Percentiles rank a stretch among this genome's conserved stretches.
Conservation (phyloP, 148 eudicot genomes). For the Vaccinium corymbosum region DNA sequence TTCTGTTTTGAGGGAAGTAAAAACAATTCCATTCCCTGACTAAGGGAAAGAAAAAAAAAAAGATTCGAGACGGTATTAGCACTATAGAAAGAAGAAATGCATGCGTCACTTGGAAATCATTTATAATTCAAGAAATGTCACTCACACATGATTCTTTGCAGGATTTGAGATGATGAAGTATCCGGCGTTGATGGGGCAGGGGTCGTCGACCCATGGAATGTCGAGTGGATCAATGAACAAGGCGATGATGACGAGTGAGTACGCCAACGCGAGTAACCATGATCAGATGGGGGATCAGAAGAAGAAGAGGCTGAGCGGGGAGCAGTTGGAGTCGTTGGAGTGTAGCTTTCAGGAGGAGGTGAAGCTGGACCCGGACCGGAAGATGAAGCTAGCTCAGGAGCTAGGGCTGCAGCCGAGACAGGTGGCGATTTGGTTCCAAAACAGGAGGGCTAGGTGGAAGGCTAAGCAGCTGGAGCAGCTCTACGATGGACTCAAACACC, state of each 20-base stretch:
- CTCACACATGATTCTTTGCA: not conserved
- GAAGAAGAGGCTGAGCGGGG: conserved; percentile 55
- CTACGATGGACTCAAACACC: conserved; percentile 60
- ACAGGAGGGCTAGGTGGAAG: conserved; percentile 79
- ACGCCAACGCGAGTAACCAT: conserved; percentile 9
- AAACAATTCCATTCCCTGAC: no score
- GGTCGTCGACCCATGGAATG: not conserved
- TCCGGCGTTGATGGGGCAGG: conserved; percentile 22
- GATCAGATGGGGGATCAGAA: conserved; percentile 21
- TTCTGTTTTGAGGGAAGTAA: no score
- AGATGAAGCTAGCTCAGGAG: conserved; percentile 68
- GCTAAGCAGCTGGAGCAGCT: conserved; percentile 71
- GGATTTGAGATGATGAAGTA: conserved; percentile 38
- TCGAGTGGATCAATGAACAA: conserved; percentile 16
- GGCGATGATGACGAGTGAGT: conserved; percentile 8
- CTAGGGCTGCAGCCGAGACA: conserved; percentile 65
- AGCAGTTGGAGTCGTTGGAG: conserved; percentile 68
- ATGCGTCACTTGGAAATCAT: no score
- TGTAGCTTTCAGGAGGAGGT: conserved; percentile 67
- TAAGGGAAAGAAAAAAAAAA: no score
- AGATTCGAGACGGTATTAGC: no score
- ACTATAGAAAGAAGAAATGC: no score
- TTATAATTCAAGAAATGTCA: no score
- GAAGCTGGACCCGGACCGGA: conserved; percentile 71
- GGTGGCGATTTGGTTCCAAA: conserved; percentile 83